A percentile compares a stretch with the other conserved stretches of the same genome.
Evolutionary conservation across 768 basidiomycete genomes (phyloP).

Genomic region (Auricularia auricula-judae): DNA sequence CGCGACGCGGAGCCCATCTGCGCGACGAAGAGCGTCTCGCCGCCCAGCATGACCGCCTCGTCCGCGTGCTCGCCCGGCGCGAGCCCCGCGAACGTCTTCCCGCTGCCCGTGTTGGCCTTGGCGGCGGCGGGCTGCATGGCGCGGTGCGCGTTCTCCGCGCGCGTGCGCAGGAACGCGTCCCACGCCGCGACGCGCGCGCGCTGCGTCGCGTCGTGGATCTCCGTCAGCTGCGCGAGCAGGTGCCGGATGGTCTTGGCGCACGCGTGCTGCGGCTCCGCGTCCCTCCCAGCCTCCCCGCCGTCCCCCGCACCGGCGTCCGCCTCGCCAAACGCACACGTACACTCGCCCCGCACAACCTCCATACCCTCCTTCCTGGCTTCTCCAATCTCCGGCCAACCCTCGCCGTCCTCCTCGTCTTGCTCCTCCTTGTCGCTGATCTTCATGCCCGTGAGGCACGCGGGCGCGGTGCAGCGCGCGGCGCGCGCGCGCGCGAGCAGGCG

Average conservation of each 20-base stretch:
- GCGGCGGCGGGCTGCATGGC: constrained; percentile 17
- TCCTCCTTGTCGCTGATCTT: constrained; percentile 79
- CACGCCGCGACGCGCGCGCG: constrained; percentile 61
- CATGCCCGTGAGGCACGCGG: constrained; percentile 77
- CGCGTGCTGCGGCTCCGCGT: constrained; percentile 52
- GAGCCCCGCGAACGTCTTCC: constrained; percentile 53
- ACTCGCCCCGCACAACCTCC: constrained; percentile 37
- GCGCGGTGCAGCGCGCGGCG: constrained; percentile 64
- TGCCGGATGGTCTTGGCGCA: constrained; percentile 63
- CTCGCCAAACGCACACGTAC: constrained; percentile 28
- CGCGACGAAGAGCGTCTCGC: constrained; percentile 77
- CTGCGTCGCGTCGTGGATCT: constrained; percentile 76
- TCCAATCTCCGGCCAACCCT: constrained; percentile 15
- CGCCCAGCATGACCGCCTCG: constrained; percentile 6
- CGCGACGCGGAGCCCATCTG: constrained; percentile 51
- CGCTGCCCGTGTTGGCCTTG: constrained; percentile 14
- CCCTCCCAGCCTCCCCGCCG: constrained; percentile 18
- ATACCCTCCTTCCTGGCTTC: constrained; percentile 16
- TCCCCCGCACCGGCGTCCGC: constrained; percentile 10
- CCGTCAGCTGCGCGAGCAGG: constrained; percentile 66
- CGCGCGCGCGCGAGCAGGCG: constrained; percentile 62
- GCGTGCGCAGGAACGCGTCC: constrained; percentile 76
- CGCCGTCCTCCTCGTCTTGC: constrained; percentile 53
- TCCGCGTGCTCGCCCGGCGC: constrained; percentile 55
- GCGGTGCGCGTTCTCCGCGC: constrained; percentile 29